These are phyloP conservation scores for Saccharomycopsis fodiens DNA, from an alignment of 805 yeast species.

Conservation along the genomic window DNA sequence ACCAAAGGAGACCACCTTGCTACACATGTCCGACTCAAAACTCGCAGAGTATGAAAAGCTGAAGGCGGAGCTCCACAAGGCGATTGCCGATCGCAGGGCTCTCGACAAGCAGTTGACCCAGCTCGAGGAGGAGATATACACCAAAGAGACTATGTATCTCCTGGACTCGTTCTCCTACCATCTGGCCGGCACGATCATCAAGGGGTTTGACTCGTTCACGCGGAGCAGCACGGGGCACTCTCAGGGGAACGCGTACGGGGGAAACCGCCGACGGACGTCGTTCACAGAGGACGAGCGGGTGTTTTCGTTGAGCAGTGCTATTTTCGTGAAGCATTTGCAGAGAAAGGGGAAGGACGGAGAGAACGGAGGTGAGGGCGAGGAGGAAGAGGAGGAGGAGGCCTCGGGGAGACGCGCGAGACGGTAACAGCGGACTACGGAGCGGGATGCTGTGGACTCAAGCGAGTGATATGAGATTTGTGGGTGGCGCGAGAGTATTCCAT, in stretches of 20 bases:
- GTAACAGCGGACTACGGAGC: too few species aligned
- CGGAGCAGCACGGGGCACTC: slow-evolving; percentile 34
- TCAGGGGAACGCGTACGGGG: background rate
- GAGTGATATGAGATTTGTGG: too few species aligned
- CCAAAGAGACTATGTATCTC: slow-evolving; percentile 70
- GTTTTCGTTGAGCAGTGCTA: slow-evolving; percentile 68
- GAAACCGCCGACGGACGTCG: slow-evolving; percentile 37
- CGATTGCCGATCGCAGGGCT: slow-evolving; percentile 41
- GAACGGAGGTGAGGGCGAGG: slow-evolving; percentile 19
- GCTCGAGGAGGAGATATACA: slow-evolving; percentile 73
- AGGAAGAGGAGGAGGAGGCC: slow-evolving; percentile 12
- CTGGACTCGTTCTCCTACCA: slow-evolving; percentile 44
- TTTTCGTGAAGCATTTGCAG: slow-evolving; percentile 56
- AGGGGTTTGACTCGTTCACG: slow-evolving; percentile 80
- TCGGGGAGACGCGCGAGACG: background rate
- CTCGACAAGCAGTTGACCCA: slow-evolving; percentile 56
- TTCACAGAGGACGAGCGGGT: slow-evolving; percentile 73
- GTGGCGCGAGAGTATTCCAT: too few species aligned
- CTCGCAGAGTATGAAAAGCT: slow-evolving; percentile 8
- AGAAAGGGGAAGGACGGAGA: slow-evolving; percentile 33
- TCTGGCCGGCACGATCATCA: slow-evolving; percentile 64
- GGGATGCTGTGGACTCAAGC: too few species aligned
- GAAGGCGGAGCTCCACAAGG: slow-evolving; percentile 5
- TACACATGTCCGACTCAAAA: slow-evolving; percentile 20
- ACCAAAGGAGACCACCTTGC: too few species aligned